Percentiles rank a stretch among this genome's conserved stretches.
phyloP scores from a whole-genome alignment of 331 rosid genomes.

The Rosa hybrid region DNA sequence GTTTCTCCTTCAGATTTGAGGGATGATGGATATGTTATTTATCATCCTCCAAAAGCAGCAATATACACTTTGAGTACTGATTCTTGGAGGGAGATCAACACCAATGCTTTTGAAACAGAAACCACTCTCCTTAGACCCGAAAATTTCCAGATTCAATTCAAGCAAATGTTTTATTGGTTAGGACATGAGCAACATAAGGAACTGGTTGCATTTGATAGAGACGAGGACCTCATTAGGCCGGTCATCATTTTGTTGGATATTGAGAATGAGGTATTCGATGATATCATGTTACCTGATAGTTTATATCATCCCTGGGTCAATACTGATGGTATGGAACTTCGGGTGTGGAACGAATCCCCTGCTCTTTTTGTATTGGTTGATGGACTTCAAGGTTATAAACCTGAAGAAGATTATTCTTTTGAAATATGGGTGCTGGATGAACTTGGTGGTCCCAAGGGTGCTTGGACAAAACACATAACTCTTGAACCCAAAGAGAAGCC shows the following conservation, averaged over 20 bases:
- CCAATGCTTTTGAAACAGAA: neutral
- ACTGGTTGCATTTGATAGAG: neutral
- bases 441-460: no score
- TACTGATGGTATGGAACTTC: neutral
- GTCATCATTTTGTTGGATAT: neutral
- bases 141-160: neutral
- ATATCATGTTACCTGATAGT: neutral
- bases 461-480: neutral
- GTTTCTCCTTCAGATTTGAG: neutral
- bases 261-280: neutral
- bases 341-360: neutral
- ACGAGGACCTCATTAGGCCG: neutral
- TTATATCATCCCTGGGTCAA: no score
- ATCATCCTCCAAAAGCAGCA: neutral
- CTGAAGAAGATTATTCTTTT: no score
- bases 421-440: constrained; percentile 10
- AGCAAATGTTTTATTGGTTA: neutral
- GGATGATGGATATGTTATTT: neutral
- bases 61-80: neutral
- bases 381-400: no score
- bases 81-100: neutral
- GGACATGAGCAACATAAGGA: neutral
- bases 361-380: neutral
- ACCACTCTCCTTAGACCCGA: neutral
- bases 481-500: neutral